Conservation (phyloP, 306 rosid genomes). For the Leucaena leucocephala region DNA sequence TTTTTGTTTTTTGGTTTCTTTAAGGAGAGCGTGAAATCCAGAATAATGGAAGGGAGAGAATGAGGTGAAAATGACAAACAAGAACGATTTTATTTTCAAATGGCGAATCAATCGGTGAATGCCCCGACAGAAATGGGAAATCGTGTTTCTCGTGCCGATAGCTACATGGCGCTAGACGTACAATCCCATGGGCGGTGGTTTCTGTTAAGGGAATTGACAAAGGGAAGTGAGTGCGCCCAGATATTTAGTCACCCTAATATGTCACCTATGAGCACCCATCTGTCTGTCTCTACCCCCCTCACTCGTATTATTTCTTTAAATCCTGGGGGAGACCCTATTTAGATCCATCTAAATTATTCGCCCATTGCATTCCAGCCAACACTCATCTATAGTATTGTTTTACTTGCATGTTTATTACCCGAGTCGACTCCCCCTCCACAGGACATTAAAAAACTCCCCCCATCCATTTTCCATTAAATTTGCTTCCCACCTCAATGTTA, state of each 20-base stretch:
- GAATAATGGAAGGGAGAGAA: too few relatives aligned
- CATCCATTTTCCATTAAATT: not conserved
- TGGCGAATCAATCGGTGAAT: not conserved
- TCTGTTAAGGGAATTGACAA: not conserved
- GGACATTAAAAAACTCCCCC: too few relatives aligned
- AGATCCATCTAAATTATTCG: not conserved
- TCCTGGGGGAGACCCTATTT: not conserved
- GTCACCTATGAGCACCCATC: not conserved
- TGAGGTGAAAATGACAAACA: too few relatives aligned
- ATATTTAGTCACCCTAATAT: not conserved
- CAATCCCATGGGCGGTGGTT: not conserved
- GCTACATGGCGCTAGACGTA: too few relatives aligned
- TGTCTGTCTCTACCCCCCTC: not conserved
- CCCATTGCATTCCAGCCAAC: not conserved
- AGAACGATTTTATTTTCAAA: not conserved
- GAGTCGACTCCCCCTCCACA: too few relatives aligned
- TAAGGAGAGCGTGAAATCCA: too few relatives aligned
- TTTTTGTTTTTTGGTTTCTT: too few relatives aligned
- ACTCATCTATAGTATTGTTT: not conserved
- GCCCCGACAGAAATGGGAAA: not conserved
- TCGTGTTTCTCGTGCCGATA: conserved; percentile 2
- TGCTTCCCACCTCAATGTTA: not conserved
- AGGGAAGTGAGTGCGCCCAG: not conserved
- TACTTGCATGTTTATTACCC: too few relatives aligned
- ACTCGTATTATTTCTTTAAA: not conserved